Conservation (phyloP, 306 rosid genomes). For the Gastrolobium bilobum region DNA sequence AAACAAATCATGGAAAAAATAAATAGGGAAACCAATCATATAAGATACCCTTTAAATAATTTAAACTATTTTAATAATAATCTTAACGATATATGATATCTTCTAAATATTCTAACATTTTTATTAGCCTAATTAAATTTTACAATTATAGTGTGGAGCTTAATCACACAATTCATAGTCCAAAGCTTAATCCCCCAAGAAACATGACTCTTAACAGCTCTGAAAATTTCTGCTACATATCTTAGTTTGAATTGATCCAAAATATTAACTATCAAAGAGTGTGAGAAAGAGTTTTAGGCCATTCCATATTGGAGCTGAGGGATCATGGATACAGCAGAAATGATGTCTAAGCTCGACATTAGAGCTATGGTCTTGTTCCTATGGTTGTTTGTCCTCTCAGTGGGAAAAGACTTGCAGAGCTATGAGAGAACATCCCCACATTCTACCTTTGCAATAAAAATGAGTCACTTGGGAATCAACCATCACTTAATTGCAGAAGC, state of each 20-base stretch:
- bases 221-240: constrained; percentile 42
- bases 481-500: constrained; percentile 62
- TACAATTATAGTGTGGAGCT: too few relatives aligned
- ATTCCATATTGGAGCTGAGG: constrained; percentile 55
- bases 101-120: too few relatives aligned
- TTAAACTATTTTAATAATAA: too few relatives aligned
- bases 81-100: too few relatives aligned
- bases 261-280: constrained; percentile 60
- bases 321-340: constrained; percentile 56
- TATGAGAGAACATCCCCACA: constrained; percentile 61
- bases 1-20: too few relatives aligned
- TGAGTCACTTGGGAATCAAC: constrained; percentile 70
- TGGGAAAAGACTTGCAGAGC: constrained; percentile 56
- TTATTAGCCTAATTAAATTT: too few relatives aligned
- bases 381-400: constrained; percentile 58
- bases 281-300: constrained; percentile 40
- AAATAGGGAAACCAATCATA: too few relatives aligned
- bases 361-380: constrained; percentile 60
- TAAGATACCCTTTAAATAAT: too few relatives aligned
- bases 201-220: constrained; percentile 49
- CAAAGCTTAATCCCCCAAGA: constrained; percentile 63
- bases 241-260: constrained; percentile 68
- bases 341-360: constrained; percentile 57
- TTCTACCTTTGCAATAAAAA: constrained; percentile 64
- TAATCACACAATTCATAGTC: too few relatives aligned